Evolutionary conservation across 495 filamentous ascomycete genomes (phyloP).

Genomic region (Filosporella fistucella): DNA sequence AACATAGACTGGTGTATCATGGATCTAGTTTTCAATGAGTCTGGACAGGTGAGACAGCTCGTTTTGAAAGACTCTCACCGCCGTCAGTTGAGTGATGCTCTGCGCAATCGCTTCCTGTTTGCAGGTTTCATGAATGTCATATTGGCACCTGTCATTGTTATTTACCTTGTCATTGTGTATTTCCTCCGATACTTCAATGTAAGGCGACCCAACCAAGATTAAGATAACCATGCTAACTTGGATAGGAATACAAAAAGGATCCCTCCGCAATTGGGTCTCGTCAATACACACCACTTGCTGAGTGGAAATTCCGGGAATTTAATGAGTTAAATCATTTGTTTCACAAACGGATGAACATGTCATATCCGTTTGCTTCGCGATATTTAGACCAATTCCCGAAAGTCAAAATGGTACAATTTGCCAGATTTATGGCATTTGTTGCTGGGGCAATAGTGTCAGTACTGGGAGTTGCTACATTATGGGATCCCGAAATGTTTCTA

Average conservation of each 20-base stretch:
- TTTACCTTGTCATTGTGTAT: slow-evolving; percentile 79
- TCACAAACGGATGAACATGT: slow-evolving; percentile 85
- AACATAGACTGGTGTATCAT: slow-evolving; percentile 82
- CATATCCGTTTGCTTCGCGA: slow-evolving; percentile 83
- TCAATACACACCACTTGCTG: slow-evolving; percentile 86
- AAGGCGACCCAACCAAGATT: slow-evolving; percentile 22
- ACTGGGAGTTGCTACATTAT: slow-evolving; percentile 69
- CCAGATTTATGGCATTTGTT: slow-evolving; percentile 80
- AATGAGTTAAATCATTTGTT: slow-evolving; percentile 95
- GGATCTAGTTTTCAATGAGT: slow-evolving; percentile 89
- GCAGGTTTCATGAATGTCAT: slow-evolving; percentile 82
- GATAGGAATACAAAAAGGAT: slow-evolving; percentile 80
- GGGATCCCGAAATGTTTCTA: slow-evolving; percentile 87
- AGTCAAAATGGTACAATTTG: slow-evolving; percentile 79
- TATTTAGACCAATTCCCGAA: slow-evolving; percentile 98
- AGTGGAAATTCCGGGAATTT: slow-evolving; percentile 99
- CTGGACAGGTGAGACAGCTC: slow-evolving; percentile 74
- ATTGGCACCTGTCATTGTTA: slow-evolving; percentile 75
- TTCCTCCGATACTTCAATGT: slow-evolving; percentile 90
- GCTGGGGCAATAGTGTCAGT: slow-evolving; percentile 81
- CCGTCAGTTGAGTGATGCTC: slow-evolving; percentile 65
- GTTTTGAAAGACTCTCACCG: slow-evolving; percentile 82
- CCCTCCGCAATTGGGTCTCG: slow-evolving; percentile 78
- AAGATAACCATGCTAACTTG: slow-evolving; percentile 4
- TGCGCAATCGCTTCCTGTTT: slow-evolving; percentile 73